Evolutionary conservation across 306 rosid species (phyloP), one percentile per base, ranked within the genome.

Genomic region (Hylodesmum podocarpum): DNA sequence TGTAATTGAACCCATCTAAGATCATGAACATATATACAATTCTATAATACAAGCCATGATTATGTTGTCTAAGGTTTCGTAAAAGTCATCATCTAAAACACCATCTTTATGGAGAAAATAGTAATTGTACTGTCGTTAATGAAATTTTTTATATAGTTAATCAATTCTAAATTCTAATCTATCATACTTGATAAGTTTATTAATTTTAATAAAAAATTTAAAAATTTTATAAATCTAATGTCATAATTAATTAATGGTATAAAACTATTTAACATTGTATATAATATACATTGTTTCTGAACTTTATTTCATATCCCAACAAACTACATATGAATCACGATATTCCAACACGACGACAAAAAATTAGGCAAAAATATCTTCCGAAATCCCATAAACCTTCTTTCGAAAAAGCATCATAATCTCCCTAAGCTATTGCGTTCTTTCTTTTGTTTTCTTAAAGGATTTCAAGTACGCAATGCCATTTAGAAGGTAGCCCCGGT

Each of bases 1-100:
- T 59, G 39, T 68, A 15, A 61, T 22, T 10, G 54, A 64, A 36
- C 73, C 33, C 53, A 16, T 61, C 43, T 47, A 47, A 50, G 22
- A 27, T 76, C 33, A 22, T 68, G 24, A 76, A 62, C 68, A 53
- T 43, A 64, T 13, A 10, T 43, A 64, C 16, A 10, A 76, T 62
- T 57, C 28, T 41, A 27, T 62, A 43, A 79, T 54, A 33, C 15
- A 55, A 57, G 18, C 11, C 51, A 55, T 13, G 58, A 84, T 77
- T 18, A 87, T 82, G 65, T 43, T 87, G 83, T 76, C 78, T 25
- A 64, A 68, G 66, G 46, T 79, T 75, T 58, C 19, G 44, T 15
- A 33, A 58, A 82, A 66, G 82, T 24, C 64, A 39, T 55, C 6
- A 15, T 64, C 70, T 59, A 73, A n/a, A 49, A 61, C 39, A 13